Evolutionary conservation across 768 basidiomycete species (phyloP), one percentile per base, ranked within the genome.

Genomic region (Rhodotorula babjevae): DNA sequence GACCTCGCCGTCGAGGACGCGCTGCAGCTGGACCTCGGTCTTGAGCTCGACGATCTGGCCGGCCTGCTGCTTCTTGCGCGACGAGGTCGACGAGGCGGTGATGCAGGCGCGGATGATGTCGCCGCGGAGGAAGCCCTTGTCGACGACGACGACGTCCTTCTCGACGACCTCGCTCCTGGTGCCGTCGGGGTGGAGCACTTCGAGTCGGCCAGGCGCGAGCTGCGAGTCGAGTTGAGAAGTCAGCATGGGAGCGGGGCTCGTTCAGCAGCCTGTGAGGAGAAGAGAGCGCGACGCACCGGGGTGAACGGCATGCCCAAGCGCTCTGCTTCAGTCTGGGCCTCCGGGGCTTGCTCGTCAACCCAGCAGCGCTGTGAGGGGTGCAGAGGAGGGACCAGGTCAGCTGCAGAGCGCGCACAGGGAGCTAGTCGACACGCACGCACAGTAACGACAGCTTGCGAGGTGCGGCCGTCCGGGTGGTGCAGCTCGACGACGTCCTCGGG

Each of bases 271-370:
- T n/a, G n/a, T n/a, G n/a, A n/a, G n/a, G n/a, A n/a, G n/a, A n/a
- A n/a, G n/a, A n/a, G n/a, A n/a, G n/a, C 14, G 44, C 2, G 14
- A 46, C 63, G 31, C 1, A 74, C 69, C 15, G 74, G 74, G 6
- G 57, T 57, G 53, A 72, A 75, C 21, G 64, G 57, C 31, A 75
- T 69, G 19, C 58, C 58, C 27, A 69, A 61, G 0, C 74, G 60
- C 18, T 29, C 36, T n/a, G 74, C 74, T 44, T 75, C 74, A 2
- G 29, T 44, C n/a, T 49, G 56, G 0, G 65, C 62, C 40, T 72
- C 74, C 2, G 74, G 74, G 16, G 56, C 46, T 33, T 72, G 74
- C 50, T 75, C 74, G 40, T 75, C 74, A 2, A 68, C 74, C 74
- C 74, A 75, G 64, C 74, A 75, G 12, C 74, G 55, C 69, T 73